Base-by-base conservation (phyloP, 1,139 yeast species). In the Yamadazyma sp. region DNA sequence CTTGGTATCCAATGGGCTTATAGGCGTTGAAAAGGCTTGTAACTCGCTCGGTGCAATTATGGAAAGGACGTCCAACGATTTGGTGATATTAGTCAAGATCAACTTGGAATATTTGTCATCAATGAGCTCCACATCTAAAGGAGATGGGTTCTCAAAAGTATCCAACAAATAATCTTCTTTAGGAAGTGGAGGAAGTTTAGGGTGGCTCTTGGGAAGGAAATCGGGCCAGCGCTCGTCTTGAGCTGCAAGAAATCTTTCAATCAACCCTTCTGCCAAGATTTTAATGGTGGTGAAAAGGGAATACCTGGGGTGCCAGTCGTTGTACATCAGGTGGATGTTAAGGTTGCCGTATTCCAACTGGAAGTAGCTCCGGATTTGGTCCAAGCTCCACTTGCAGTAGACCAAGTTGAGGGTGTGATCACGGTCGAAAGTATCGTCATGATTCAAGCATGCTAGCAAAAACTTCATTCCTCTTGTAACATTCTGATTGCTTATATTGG, bases 131-230 rank as follows among this genome's bases (percentile, higher is more conserved):
- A 46, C 37, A 2, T 46, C 53, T 17, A 40, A 37, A 8, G 48
- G 46, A 9, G 47, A 53, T 15, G 37, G 33, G 9, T 31, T 34
- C 2, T 33, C 28, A 20, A 34, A 35, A 18, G 33, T 38, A 5
- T 51, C 52, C n/a, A 45, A 38, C 22, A 53, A 42, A 29, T 44
- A 53, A 31, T 38, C 45, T 9, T 57, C 48, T 39, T 55, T 62
- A 1, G 71, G 51, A 11, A 63, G 42, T 3, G 71, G 71, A 3
- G 72, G 69, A 17, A 62, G 46, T 3, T 42, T 39, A 16, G 58
- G 51, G 46, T 49, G 11, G 39, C 33, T 11, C 5, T 17, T 12
- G 6, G 14, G 9, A 7, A 41, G 2, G 34, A 18, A 6, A 58
- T 43, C 35, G 5, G 66, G 63, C 15, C 61, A 38, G 1, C 16